Percentiles rank a stretch among this genome's conserved stretches.
Conservation (phyloP, 257 asterid genomes). For the Plectranthus barbatus region DNA sequence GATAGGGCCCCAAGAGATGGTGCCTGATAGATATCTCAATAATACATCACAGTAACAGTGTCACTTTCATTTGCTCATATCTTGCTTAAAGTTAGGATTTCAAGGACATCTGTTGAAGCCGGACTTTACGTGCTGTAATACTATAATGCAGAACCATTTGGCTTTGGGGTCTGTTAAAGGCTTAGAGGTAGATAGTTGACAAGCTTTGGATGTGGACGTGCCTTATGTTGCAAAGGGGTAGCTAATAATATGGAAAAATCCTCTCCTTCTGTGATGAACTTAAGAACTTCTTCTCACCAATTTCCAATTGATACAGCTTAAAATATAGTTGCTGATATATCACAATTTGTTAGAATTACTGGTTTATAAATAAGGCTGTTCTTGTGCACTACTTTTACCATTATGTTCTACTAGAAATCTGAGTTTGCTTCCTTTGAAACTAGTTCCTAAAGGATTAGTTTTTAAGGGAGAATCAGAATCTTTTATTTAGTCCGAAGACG, state of each 20-base stretch:
- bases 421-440: too few species aligned
- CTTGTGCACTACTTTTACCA: too few species aligned
- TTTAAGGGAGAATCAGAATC: too few species aligned
- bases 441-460: neutral
- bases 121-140: neutral
- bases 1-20: conserved; percentile 6
- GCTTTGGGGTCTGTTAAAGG: neutral
- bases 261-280: neutral
- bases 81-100: neutral
- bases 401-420: too few species aligned
- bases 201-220: neutral
- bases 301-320: neutral
- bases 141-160: neutral
- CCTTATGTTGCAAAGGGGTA: neutral
- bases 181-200: neutral
- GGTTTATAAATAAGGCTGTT: too few species aligned
- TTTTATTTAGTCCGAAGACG: too few species aligned
- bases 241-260: neutral
- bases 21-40: neutral
- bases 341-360: too few species aligned
- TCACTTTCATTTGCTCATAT: neutral
- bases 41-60: neutral
- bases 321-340: neutral
- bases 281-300: neutral
- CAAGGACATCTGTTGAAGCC: neutral